Evolutionary conservation across 1,139 yeast genomes (phyloP).

Genomic region (Wickerhamomyces sp.): DNA sequence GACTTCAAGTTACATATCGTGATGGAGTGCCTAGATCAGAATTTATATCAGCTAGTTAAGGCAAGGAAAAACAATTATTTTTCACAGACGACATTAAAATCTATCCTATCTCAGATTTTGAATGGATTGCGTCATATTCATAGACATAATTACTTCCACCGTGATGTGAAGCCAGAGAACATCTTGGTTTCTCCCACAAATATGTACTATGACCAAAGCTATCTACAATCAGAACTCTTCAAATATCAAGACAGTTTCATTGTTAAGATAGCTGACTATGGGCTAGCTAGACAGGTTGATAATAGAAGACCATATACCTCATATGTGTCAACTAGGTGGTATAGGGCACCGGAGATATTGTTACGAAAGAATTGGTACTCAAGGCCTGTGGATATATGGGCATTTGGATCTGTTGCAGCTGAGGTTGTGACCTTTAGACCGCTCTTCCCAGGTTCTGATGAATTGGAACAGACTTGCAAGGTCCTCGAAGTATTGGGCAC

Average conservation of each 20-base stretch:
- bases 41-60: slow-evolving; percentile 67
- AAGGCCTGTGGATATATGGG: slow-evolving; percentile 88
- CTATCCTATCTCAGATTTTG: slow-evolving; percentile 66
- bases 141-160: slow-evolving; percentile 65
- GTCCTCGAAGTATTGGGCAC: slow-evolving; percentile 68
- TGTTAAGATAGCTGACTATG: slow-evolving; percentile 87
- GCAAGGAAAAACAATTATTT: slow-evolving; percentile 48
- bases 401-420: slow-evolving; percentile 81
- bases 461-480: slow-evolving; percentile 69
- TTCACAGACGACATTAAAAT: slow-evolving; percentile 53
- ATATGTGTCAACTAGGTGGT: slow-evolving; percentile 95
- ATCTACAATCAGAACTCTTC: slow-evolving; percentile 39
- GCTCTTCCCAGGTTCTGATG: slow-evolving; percentile 77
- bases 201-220: slow-evolving; percentile 50
- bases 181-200: slow-evolving; percentile 61
- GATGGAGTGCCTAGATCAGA: slow-evolving; percentile 87
- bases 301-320: slow-evolving; percentile 59
- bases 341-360: slow-evolving; percentile 88
- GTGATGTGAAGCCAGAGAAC: slow-evolving; percentile 93
- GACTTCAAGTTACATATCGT: slow-evolving; percentile 65
- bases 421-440: slow-evolving; percentile 77
- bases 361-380: slow-evolving; percentile 64
- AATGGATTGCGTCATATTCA: slow-evolving; percentile 83
- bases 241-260: slow-evolving; percentile 43
- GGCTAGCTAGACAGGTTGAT: slow-evolving; percentile 66